These are phyloP conservation scores for Nigrograna mackinnonii DNA, from an alignment of 2,329 filamentous ascomycete species.

Conservation along the genomic window DNA sequence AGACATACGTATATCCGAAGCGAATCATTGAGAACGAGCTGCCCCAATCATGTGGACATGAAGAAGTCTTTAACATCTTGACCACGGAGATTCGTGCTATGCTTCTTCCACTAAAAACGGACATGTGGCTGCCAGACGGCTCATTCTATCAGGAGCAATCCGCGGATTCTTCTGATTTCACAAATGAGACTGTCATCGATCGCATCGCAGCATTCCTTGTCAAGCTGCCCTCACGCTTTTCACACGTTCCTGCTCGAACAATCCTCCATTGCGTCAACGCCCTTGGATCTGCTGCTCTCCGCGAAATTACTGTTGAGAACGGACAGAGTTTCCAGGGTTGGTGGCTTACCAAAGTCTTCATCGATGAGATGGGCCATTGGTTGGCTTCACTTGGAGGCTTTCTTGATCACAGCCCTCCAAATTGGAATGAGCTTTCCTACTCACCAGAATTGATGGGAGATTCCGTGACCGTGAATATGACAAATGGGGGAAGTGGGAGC, in stretches of 20 bases:
- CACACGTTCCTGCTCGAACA: constrained; percentile 71
- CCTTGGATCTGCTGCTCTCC: constrained; percentile 75
- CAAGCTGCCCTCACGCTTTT: constrained; percentile 70
- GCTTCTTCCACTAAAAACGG: constrained; percentile 68
- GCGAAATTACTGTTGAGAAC: constrained; percentile 78
- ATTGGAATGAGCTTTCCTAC: constrained; percentile 24
- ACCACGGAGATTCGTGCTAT: constrained; percentile 68
- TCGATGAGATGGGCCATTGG: constrained; percentile 93
- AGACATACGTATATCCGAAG: constrained; percentile 62
- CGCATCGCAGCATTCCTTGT: constrained; percentile 76
- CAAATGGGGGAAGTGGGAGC: constrained; percentile 38
- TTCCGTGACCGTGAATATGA: constrained; percentile 29
- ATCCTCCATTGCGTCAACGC: constrained; percentile 78
- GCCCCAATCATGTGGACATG: constrained; percentile 54
- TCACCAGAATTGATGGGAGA: constrained; percentile 33
- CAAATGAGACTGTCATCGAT: constrained; percentile 66
- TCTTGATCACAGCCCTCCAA: constrained; percentile 58
- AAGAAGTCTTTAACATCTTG: constrained; percentile 60
- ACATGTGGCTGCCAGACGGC: constrained; percentile 65
- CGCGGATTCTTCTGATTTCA: constrained; percentile 26
- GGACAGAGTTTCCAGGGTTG: constrained; percentile 85
- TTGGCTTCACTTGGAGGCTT: constrained; percentile 90
- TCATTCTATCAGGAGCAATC: constrained; percentile 45
- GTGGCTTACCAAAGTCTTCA: constrained; percentile 95
- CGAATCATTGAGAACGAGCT: constrained; percentile 61